phyloP scores from a whole-genome alignment of 148 eudicot species.

The Rhododendron molle region DNA sequence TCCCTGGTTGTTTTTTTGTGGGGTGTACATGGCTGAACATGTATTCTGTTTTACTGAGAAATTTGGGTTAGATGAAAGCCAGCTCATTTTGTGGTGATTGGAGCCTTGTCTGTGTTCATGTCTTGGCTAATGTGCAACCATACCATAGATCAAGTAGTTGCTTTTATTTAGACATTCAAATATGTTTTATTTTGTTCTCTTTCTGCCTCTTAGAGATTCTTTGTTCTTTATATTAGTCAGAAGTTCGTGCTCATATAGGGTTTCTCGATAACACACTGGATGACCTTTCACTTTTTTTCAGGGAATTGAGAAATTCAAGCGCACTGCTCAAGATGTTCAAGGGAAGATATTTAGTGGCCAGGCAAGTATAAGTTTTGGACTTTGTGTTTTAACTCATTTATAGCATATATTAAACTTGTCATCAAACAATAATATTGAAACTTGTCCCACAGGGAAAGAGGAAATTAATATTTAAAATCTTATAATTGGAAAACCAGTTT shows the following conservation, averaged over 20 bases:
- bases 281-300: constrained; percentile 17
- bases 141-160: neutral
- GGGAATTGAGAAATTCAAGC: constrained; percentile 91
- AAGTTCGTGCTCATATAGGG: neutral
- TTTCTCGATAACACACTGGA: neutral
- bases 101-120: neutral
- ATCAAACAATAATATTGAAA: neutral
- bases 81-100: neutral
- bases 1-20: neutral
- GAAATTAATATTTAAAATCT: neutral
- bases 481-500: neutral
- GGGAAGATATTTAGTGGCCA: constrained; percentile 74
- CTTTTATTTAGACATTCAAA: neutral
- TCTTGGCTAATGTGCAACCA: neutral
- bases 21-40: neutral
- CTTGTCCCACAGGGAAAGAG: neutral
- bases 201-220: neutral
- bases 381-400: neutral
- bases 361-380: constrained; percentile 31
- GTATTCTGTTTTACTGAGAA: neutral
- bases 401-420: neutral
- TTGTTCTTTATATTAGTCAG: neutral
- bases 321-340: constrained; percentile 70
- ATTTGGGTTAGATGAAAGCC: neutral
- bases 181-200: neutral